Conservation (phyloP, 768 basidiomycete genomes). For the Amanita subjunquillea region DNA sequence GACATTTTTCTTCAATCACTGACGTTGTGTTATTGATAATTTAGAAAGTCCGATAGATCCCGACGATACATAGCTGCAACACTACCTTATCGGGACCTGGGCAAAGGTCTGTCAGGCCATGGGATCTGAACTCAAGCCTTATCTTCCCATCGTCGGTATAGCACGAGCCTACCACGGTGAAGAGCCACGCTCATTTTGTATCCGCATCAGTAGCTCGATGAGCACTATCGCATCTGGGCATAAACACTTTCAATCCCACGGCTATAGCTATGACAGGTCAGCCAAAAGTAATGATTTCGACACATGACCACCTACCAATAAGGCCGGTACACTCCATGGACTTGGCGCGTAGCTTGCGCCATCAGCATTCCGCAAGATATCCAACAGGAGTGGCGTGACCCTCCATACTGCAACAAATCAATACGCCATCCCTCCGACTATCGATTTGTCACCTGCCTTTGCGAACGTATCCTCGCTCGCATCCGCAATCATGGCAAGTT, state of each 20-base stretch:
- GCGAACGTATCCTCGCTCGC: constrained; percentile 72
- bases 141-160: constrained; percentile 54
- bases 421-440: neutral
- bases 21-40: constrained; percentile 32
- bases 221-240: constrained; percentile 62
- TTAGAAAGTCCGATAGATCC: constrained; percentile 60
- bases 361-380: constrained; percentile 65
- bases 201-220: constrained; percentile 60
- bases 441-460: constrained; percentile 35
- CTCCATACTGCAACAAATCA: constrained; percentile 49
- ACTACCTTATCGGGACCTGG: constrained; percentile 83
- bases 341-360: constrained; percentile 61
- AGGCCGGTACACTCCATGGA: constrained; percentile 90
- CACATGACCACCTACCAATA: constrained; percentile 43
- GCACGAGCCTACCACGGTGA: neutral
- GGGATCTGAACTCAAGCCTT: constrained; percentile 78
- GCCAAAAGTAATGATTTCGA: neutral
- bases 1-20: constrained; percentile 78
- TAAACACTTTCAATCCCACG: constrained; percentile 72
- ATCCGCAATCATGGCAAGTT: constrained; percentile 79
- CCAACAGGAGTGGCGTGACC: constrained; percentile 75
- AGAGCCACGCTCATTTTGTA: constrained; percentile 50
- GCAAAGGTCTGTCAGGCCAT: constrained; percentile 83
- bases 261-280: constrained; percentile 52
- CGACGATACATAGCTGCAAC: constrained; percentile 57